Evolutionary conservation across 2,329 filamentous ascomycete genomes (phyloP).

Genomic region (Aspergillus uvarum): DNA sequence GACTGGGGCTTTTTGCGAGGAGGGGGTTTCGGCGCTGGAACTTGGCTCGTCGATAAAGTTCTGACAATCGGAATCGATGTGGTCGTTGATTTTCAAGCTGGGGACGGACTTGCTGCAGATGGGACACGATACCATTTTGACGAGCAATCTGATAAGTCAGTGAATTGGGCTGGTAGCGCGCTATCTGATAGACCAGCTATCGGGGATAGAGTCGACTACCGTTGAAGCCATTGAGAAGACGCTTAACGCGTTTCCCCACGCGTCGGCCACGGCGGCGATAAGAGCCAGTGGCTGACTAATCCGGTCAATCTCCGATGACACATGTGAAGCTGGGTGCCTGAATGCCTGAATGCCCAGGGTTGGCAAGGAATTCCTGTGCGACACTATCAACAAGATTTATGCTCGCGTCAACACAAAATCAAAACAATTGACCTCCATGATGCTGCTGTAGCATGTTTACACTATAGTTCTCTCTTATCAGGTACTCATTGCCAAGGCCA

Average conservation of each 20-base stretch:
- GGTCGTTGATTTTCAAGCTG: conserved; percentile 71
- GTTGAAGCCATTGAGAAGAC: neutral
- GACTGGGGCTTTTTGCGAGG: conserved; percentile 43
- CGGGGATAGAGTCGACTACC: neutral
- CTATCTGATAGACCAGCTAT: conserved; percentile 6
- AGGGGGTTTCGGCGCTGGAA: conserved; percentile 44
- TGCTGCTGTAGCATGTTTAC: no score
- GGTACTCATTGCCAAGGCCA: neutral
- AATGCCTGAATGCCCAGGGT: neutral
- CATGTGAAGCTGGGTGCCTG: no score
- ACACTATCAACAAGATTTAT: neutral
- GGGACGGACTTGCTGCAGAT: conserved; percentile 67
- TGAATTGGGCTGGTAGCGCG: neutral
- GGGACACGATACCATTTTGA: conserved; percentile 68
- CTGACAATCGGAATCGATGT: conserved; percentile 82
- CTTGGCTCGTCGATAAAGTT: conserved; percentile 58
- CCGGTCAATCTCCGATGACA: neutral
- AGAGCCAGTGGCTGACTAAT: conserved; percentile 2
- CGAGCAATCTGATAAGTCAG: neutral
- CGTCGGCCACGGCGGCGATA: neutral
- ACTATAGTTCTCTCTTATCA: neutral
- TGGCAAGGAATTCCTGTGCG: neutral
- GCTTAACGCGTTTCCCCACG: neutral
- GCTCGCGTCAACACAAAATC: no score
- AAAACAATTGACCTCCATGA: neutral